These are phyloP conservation scores for Xerocomellus intermedius DNA, from an alignment of 768 basidiomycete genomes.

Conservation along the genomic window DNA sequence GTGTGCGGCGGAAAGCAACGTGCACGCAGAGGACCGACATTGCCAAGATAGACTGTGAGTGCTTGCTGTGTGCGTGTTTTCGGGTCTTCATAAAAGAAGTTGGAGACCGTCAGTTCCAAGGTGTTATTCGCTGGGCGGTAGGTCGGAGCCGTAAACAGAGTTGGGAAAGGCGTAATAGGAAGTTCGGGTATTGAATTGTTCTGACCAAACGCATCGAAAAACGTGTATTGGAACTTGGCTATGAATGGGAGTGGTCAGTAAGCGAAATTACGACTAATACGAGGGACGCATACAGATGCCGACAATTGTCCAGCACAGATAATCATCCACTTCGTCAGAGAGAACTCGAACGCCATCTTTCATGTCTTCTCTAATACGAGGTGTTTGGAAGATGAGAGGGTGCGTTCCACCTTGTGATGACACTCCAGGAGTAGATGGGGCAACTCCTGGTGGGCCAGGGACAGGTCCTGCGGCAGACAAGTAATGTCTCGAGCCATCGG, in stretches of 20 bases:
- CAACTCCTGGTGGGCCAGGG: slow-evolving; percentile 69
- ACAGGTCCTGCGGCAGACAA: slow-evolving; percentile 85
- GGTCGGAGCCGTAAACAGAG: slow-evolving; percentile 74
- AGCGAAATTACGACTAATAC: slow-evolving; percentile 4
- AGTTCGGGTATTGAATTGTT: slow-evolving; percentile 72
- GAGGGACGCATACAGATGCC: slow-evolving; percentile 73
- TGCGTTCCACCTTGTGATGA: slow-evolving; percentile 78
- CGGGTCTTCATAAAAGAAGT: slow-evolving; percentile 82
- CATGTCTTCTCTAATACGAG: slow-evolving; percentile 78
- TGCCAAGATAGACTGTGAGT: slow-evolving; percentile 86
- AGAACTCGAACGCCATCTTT: slow-evolving; percentile 74
- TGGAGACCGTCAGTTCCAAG: slow-evolving; percentile 81
- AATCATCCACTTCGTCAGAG: slow-evolving; percentile 91
- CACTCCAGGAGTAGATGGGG: slow-evolving; percentile 72
- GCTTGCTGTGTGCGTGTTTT: slow-evolving; percentile 63
- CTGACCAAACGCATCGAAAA: slow-evolving; percentile 86
- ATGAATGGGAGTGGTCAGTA: slow-evolving; percentile 21
- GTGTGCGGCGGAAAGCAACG: slow-evolving; percentile 74
- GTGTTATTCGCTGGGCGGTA: slow-evolving; percentile 72
- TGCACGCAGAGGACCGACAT: slow-evolving; percentile 79
- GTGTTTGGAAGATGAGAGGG: slow-evolving; percentile 74
- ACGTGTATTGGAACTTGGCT: slow-evolving; percentile 95
- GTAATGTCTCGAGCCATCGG: slow-evolving; percentile 83
- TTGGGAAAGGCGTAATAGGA: slow-evolving; percentile 89
- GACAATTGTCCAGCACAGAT: slow-evolving; percentile 94